These are phyloP conservation scores for Candida coleopterorum DNA, from an alignment of 805 yeast species.

Conservation along the genomic window DNA sequence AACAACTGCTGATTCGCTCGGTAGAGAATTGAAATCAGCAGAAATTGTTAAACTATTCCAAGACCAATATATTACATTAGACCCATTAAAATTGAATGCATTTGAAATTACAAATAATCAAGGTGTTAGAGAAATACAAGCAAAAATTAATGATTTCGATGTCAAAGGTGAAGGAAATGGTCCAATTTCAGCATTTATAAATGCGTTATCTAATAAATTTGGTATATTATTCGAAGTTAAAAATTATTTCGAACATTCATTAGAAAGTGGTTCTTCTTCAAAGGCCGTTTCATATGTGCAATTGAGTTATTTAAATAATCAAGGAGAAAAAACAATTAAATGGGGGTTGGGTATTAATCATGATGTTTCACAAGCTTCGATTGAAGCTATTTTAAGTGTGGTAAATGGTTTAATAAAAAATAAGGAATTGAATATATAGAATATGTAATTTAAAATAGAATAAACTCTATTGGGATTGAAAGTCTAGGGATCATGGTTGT, in stretches of 20 bases:
- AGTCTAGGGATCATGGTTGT: too few relatives aligned
- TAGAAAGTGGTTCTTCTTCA: slow-evolving; percentile 66
- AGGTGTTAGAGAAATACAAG: slow-evolving; percentile 45
- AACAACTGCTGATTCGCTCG: slow-evolving; percentile 55
- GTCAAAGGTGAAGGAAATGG: slow-evolving; percentile 69
- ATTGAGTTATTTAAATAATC: slow-evolving; percentile 35
- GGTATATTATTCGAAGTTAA: slow-evolving; percentile 56
- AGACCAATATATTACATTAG: slow-evolving; percentile 44
- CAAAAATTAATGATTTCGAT: slow-evolving; percentile 29
- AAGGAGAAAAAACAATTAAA: slow-evolving; percentile 27
- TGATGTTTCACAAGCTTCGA: slow-evolving; percentile 43
- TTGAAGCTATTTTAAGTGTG: slow-evolving; percentile 63
- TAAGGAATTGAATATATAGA: slow-evolving; percentile 8
- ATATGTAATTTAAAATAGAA: too few relatives aligned
- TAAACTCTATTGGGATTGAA: too few relatives aligned
- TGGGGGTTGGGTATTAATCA: slow-evolving; percentile 44
- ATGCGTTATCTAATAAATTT: slow-evolving; percentile 53
- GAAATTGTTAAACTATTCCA: slow-evolving; percentile 60
- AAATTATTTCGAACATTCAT: slow-evolving; percentile 67
- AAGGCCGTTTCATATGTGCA: slow-evolving; percentile 75
- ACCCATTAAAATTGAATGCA: slow-evolving; percentile 34
- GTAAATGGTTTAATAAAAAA: slow-evolving; percentile 35
- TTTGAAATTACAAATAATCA: slow-evolving; percentile 40
- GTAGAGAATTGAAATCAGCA: slow-evolving; percentile 64
- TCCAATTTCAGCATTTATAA: slow-evolving; percentile 69